Percentiles rank a stretch among this genome's conserved stretches.
Evolutionary conservation across 139 green algal genomes (phyloP).

Genomic region (Chlamydomonas incerta): DNA sequence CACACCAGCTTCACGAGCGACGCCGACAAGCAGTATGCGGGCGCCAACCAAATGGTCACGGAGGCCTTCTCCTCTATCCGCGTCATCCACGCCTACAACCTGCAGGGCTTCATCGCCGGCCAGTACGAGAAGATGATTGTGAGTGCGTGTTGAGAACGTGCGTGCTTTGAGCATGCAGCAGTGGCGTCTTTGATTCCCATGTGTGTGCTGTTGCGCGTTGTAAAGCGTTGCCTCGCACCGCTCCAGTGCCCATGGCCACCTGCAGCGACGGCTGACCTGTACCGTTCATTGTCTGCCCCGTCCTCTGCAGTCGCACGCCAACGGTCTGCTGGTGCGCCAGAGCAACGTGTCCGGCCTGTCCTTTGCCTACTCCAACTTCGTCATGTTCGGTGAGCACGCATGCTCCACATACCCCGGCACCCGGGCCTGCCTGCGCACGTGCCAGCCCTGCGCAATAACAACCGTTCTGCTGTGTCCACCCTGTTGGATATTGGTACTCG

Average conservation of each 20-base stretch:
- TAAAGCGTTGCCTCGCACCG: no score
- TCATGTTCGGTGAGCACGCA: slow-evolving; percentile 70
- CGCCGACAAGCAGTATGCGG: slow-evolving; percentile 67
- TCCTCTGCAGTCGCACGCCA: not conserved
- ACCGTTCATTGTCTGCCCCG: no score
- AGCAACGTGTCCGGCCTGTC: slow-evolving; percentile 31
- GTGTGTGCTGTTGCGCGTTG: no score
- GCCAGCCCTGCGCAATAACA: not conserved
- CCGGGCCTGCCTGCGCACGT: no score
- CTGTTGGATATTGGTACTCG: no score
- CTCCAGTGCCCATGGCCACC: no score
- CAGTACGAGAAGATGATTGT: slow-evolving; percentile 42
- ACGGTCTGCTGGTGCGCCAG: slow-evolving; percentile 8
- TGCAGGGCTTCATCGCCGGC: slow-evolving; percentile 63
- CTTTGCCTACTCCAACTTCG: slow-evolving; percentile 57
- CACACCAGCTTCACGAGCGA: slow-evolving; percentile 52
- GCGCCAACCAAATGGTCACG: slow-evolving; percentile 74
- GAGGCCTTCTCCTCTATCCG: slow-evolving; percentile 80
- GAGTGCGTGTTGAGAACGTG: no score
- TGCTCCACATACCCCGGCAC: no score
- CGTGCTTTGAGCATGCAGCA: no score
- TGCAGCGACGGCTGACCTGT: no score
- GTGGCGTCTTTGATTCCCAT: no score
- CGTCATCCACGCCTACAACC: slow-evolving; percentile 77
- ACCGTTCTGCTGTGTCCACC: no score